These are phyloP conservation scores for Pinus tabuliformis DNA, from an alignment of 75 land plant species.

Conservation along the genomic window DNA sequence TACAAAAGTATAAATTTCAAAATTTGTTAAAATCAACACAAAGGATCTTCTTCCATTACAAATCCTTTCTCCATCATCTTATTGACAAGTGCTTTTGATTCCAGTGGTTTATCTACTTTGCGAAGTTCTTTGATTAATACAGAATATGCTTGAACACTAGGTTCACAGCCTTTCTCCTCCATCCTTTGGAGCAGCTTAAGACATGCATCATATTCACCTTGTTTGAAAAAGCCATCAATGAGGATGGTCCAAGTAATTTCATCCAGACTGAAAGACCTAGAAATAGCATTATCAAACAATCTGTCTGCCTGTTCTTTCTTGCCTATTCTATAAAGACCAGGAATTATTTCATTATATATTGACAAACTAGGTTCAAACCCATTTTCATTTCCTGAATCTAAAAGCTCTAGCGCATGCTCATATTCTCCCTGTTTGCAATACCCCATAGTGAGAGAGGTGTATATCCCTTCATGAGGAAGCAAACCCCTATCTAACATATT, in stretches of 20 bases:
- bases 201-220: slow-evolving; percentile 25
- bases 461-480: slow-evolving; percentile 20
- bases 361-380: slow-evolving; percentile 31
- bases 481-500: slow-evolving; percentile 62
- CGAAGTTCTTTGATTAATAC: slow-evolving; percentile 15
- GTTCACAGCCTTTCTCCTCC: slow-evolving; percentile 49
- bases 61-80: slow-evolving; percentile 27
- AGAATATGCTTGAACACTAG: slow-evolving; percentile 17
- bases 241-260: slow-evolving; percentile 49
- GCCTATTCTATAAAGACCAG: slow-evolving; percentile 54
- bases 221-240: slow-evolving; percentile 34
- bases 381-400: slow-evolving; percentile 29
- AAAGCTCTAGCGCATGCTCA: slow-evolving; percentile 31
- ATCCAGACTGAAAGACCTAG: slow-evolving; percentile 30
- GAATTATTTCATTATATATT: slow-evolving; percentile 44
- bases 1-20: too few species aligned
- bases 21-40: neutral
- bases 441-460: slow-evolving; percentile 36
- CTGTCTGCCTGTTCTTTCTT: slow-evolving; percentile 30
- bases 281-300: slow-evolving; percentile 23
- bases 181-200: slow-evolving; percentile 43
- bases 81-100: slow-evolving; percentile 29
- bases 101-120: slow-evolving; percentile 27
- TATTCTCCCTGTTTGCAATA: slow-evolving; percentile 36
- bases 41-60: neutral